phyloP scores from a whole-genome alignment of 2,329 filamentous ascomycete species.

The Huntiella moniliformis region DNA sequence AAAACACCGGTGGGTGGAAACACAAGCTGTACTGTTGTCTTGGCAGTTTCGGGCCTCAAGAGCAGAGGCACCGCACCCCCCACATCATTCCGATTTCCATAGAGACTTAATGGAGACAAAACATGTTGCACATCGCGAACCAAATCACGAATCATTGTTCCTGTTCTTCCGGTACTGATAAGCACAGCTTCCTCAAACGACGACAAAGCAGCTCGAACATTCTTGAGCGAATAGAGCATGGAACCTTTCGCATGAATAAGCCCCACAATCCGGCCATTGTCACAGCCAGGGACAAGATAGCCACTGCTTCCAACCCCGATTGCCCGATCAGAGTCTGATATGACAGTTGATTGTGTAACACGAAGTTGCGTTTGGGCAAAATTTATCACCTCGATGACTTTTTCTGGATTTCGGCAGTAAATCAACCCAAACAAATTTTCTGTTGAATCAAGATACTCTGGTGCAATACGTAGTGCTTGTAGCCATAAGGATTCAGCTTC shows the following conservation, averaged over 20 bases:
- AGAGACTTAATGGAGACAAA: constrained; percentile 28
- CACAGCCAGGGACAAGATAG: constrained; percentile 64
- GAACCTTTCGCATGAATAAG: constrained; percentile 96
- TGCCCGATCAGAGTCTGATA: constrained; percentile 7
- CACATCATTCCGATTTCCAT: background rate
- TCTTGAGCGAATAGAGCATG: constrained; percentile 79
- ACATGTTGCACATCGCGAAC: constrained; percentile 61
- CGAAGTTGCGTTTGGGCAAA: constrained; percentile 57
- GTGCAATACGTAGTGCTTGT: constrained; percentile 62
- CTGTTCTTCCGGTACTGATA: constrained; percentile 58
- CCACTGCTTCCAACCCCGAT: constrained; percentile 37
- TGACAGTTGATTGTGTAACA: background rate
- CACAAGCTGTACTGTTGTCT: constrained; percentile 64
- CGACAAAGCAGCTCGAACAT: constrained; percentile 60
- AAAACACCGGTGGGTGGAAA: constrained; percentile 60
- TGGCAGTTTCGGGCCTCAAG: constrained; percentile 64
- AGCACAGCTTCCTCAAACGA: constrained; percentile 92
- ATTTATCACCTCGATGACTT: constrained; percentile 75
- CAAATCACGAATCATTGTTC: constrained; percentile 54
- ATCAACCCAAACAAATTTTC: constrained; percentile 83
- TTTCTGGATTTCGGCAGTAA: constrained; percentile 63
- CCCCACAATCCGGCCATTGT: constrained; percentile 86
- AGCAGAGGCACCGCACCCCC: constrained; percentile 39
- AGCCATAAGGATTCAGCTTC: constrained; percentile 81
- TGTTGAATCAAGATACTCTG: constrained; percentile 82